Percentiles rank a stretch among this genome's conserved stretches.
Conservation (phyloP, 345 rosid species). For the Salix caprea region DNA sequence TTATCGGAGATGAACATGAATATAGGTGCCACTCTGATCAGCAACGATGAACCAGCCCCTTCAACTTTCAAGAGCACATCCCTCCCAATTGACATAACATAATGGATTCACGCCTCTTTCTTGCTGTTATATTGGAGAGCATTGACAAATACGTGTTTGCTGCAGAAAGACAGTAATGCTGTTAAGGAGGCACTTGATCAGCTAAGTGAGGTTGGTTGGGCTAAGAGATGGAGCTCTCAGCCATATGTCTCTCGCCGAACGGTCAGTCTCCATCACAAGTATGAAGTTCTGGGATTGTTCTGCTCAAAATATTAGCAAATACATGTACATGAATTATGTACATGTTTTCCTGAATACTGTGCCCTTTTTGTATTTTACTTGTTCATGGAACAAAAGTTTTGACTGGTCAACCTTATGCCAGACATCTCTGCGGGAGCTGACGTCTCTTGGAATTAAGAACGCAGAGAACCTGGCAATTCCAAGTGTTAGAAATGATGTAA, state of each 20-base stretch:
- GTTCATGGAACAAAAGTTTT: neutral
- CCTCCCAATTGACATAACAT: neutral
- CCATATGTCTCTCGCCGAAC: conserved; percentile 91
- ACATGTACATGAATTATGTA: conserved; percentile 7
- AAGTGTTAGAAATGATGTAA: conserved; percentile 88
- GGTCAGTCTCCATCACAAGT: conserved; percentile 50
- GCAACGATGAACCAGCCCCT: neutral
- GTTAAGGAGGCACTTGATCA: conserved; percentile 77
- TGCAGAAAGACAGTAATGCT: conserved; percentile 78
- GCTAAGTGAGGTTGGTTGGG: conserved; percentile 74
- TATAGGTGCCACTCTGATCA: neutral
- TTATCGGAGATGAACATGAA: neutral
- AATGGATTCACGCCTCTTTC: neutral
- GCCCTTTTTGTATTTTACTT: neutral
- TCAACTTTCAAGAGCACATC: neutral
- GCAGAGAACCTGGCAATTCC: conserved; percentile 94
- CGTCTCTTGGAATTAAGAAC: conserved; percentile 71
- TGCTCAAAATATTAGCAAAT: conserved; percentile 6
- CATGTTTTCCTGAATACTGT: neutral
- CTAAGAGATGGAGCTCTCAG: conserved; percentile 92
- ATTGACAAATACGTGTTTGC: neutral
- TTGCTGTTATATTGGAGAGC: neutral
- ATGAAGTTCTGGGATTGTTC: conserved; percentile 21
- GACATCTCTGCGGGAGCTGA: conserved; percentile 85
- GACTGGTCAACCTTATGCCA: conserved; percentile 20